phyloP scores from a whole-genome alignment of 805 yeast species.

The Isabelozyma gotoi region DNA sequence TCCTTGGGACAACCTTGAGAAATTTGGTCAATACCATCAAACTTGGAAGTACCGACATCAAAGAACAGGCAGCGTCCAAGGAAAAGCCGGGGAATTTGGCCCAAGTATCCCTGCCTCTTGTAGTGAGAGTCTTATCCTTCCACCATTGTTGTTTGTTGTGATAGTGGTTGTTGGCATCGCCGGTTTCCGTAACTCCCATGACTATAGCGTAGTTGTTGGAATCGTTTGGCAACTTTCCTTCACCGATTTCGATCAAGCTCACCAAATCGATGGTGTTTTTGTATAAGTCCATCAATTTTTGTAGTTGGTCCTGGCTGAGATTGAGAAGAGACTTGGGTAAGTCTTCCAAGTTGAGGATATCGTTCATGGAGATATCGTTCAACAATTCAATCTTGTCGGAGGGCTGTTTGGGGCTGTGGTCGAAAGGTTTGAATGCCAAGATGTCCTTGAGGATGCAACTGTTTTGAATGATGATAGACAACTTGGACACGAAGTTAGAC shows the following conservation, averaged over 20 bases:
- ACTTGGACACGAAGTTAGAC: constrained; percentile 27
- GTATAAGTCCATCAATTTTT: constrained; percentile 28
- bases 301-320: constrained; percentile 21
- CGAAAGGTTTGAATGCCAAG: constrained; percentile 31
- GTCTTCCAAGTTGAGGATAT: constrained; percentile 9
- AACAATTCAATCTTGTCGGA: not conserved
- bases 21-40: constrained; percentile 15
- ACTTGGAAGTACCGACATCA: constrained; percentile 15
- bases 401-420: not conserved
- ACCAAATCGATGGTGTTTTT: constrained; percentile 27
- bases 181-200: constrained; percentile 5
- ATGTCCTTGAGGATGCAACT: constrained; percentile 24
- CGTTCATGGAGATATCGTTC: constrained; percentile 5
- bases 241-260: constrained; percentile 36
- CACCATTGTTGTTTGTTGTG: constrained; percentile 11
- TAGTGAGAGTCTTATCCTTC: constrained; percentile 6
- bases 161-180: constrained; percentile 2
- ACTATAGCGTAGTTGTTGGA: constrained; percentile 5
- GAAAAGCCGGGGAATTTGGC: constrained; percentile 16
- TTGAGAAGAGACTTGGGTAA: constrained; percentile 11
- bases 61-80: constrained; percentile 12
- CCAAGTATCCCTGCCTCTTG: constrained; percentile 14
- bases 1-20: constrained; percentile 6
- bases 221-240: constrained; percentile 1
- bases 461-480: constrained; percentile 20